Percentiles rank a stretch among this genome's conserved stretches.
phyloP scores from a whole-genome alignment of 2,329 filamentous ascomycete genomes.

The Aureobasidium pullulans region DNA sequence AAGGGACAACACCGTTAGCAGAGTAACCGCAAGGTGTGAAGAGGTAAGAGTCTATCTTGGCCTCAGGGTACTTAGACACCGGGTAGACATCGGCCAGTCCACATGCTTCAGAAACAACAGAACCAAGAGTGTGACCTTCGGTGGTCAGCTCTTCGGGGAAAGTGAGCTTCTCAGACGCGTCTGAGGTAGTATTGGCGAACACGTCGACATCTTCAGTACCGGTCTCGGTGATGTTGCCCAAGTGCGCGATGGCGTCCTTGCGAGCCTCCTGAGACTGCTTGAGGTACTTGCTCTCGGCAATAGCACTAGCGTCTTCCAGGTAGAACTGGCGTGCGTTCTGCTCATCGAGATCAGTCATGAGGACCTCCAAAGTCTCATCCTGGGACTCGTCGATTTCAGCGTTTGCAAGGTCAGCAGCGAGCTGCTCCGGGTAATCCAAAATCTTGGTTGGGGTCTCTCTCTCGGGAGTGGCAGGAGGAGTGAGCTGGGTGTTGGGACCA shows the following conservation, averaged over 20 bases:
- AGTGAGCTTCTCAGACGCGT: slow-evolving; percentile 48
- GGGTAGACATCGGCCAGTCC: slow-evolving; percentile 88
- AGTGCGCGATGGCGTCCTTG: slow-evolving; percentile 50
- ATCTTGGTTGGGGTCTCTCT: slow-evolving; percentile 51
- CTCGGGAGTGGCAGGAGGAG: slow-evolving; percentile 70
- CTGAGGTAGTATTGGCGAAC: slow-evolving; percentile 66
- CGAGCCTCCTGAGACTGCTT: slow-evolving; percentile 59
- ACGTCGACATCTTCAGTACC: slow-evolving; percentile 53
- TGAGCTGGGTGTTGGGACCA: slow-evolving; percentile 69
- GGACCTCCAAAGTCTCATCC: slow-evolving; percentile 67
- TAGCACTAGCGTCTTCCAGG: slow-evolving; percentile 75
- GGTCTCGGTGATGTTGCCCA: slow-evolving; percentile 46
- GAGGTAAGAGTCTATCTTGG: slow-evolving; percentile 89
- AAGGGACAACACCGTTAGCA: slow-evolving; percentile 89
- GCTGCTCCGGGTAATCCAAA: slow-evolving; percentile 47
- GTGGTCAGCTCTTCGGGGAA: slow-evolving; percentile 73
- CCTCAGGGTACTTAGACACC: slow-evolving; percentile 77
- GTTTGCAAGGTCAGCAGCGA: slow-evolving; percentile 18
- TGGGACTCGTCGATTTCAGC: slow-evolving; percentile 41
- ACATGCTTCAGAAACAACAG: slow-evolving; percentile 82
- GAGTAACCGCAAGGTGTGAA: slow-evolving; percentile 97
- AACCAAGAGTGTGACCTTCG: slow-evolving; percentile 88
- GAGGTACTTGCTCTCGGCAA: slow-evolving; percentile 74
- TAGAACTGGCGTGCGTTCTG: slow-evolving; percentile 62
- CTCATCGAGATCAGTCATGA: slow-evolving; percentile 63